Percentiles rank a stretch among this genome's conserved stretches.
Evolutionary conservation across 1,284 basidiomycete genomes (phyloP).

Genomic region (Malassezia furfur): DNA sequence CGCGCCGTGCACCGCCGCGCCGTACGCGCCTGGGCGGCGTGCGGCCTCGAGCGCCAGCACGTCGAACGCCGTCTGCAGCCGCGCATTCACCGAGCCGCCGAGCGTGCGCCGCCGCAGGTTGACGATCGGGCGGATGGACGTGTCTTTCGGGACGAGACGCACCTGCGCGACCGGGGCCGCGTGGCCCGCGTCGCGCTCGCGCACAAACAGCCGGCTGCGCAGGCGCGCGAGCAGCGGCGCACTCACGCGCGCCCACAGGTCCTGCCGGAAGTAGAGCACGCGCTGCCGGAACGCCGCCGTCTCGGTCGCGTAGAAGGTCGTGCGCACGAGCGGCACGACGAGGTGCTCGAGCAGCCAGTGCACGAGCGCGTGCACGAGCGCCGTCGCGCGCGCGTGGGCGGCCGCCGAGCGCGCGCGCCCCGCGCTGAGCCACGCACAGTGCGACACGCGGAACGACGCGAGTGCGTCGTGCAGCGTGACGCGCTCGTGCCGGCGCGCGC

Average conservation of each 20-base stretch:
- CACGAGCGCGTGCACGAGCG: slow-evolving; percentile 71
- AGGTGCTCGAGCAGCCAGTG: slow-evolving; percentile 89
- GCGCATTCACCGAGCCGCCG: slow-evolving; percentile 68
- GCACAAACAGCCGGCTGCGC: slow-evolving; percentile 50
- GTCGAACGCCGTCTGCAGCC: slow-evolving; percentile 59
- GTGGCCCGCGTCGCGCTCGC: slow-evolving; percentile 14
- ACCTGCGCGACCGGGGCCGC: slow-evolving; percentile 66
- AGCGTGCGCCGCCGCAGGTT: slow-evolving; percentile 64
- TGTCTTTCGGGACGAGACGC: slow-evolving; percentile 83
- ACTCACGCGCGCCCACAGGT: slow-evolving; percentile 76
- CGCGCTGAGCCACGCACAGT: slow-evolving; percentile 69
- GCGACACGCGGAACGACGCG: slow-evolving; percentile 65
- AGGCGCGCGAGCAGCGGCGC: slow-evolving; percentile 68
- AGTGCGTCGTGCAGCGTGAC: slow-evolving; percentile 68
- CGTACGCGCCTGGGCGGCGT: slow-evolving; percentile 18
- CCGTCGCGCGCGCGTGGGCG: slow-evolving; percentile 64
- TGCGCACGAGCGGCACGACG: slow-evolving; percentile 70
- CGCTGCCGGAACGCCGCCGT: slow-evolving; percentile 77
- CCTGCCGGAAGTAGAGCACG: slow-evolving; percentile 83
- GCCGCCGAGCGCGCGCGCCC: slow-evolving; percentile 53
- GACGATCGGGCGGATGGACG: slow-evolving; percentile 85
- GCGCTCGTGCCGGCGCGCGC: slow-evolving; percentile 68
- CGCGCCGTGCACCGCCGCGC: slow-evolving; percentile 34
- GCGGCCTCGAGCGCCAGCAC: slow-evolving; percentile 34
- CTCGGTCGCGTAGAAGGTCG: slow-evolving; percentile 88